Evolutionary conservation across 2,329 filamentous ascomycete species (phyloP), one percentile per base, ranked within the genome.

Genomic region (Pyricularia pennisetigena): DNA sequence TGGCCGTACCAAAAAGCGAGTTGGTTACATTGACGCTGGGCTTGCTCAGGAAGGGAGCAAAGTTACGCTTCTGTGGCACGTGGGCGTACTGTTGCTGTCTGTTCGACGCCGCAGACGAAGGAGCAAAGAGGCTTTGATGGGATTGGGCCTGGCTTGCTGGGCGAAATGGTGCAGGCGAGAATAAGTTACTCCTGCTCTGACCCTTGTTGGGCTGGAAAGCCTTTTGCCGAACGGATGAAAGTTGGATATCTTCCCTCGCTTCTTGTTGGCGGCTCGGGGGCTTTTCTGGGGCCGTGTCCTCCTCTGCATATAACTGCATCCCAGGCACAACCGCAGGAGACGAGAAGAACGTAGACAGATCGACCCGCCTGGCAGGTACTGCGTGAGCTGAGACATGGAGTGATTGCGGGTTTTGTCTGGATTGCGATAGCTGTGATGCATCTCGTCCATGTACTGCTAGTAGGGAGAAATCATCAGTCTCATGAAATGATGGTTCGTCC

Each of bases 281-380:
- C 9, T 26, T 26, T 29, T 8, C 67, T 7, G 65, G 16, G 12
- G 35, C n/a, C 20, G 65, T 9, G 26, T 35, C 66, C 16, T 65
- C 35, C 69, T 68, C 29, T 20, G 41, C 28, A 20, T 61, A 62
- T 10, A 69, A 69, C 28, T 72, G 71, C 66, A 74, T 74, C 4
- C 73, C 72, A 1, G 80, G 80, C 29, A 81, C 71, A 8, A 75
- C 71, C 0, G 81, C 80, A 0, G 85, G 85, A 2, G 85, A 87
- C 0, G 85, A 88, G 73, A 88, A 88, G 74, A 87, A 88, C 8
- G 80, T 78, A 6, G 83, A 80, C 2, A 87, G 76, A 67, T 86
- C 82, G 67, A 83, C 81, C 26, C 76, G 76, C 54, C 73, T 77
- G 7, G 74, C 70, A 66, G 77, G 77, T 10, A 71, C 71, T 3